A percentile compares a stretch with the other conserved stretches of the same genome.
Evolutionary conservation across 805 yeast species (phyloP).

Genomic region (Hermanozyma aechmeae): DNA sequence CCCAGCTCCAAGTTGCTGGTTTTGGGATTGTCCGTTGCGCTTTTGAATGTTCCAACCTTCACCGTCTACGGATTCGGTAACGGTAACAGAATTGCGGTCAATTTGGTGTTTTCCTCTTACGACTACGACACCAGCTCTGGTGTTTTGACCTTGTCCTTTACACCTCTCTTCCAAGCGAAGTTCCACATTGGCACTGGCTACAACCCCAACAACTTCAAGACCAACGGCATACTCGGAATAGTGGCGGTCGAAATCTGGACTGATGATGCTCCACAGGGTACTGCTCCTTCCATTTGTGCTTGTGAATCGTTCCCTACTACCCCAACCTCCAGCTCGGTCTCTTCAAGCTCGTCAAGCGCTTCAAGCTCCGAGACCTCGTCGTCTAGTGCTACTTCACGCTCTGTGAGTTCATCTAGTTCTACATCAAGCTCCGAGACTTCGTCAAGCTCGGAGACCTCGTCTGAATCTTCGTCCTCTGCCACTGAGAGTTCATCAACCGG

Average conservation of each 20-base stretch:
- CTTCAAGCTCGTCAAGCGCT: not conserved
- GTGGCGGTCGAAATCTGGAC: conserved; percentile 1
- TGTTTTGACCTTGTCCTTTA: conserved; percentile 2
- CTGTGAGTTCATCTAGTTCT: too few relatives aligned
- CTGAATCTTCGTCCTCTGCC: too few relatives aligned
- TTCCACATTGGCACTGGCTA: conserved; percentile 5
- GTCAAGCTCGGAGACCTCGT: too few relatives aligned
- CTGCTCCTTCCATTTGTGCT: not conserved
- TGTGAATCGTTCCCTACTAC: conserved; percentile 1
- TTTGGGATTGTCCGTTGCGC: conserved; percentile 1
- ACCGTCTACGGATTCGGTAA: conserved; percentile 2
- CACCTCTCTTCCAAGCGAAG: not conserved
- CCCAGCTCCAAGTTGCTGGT: not conserved
- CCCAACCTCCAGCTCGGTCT: not conserved
- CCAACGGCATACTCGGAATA: not conserved
- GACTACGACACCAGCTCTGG: not conserved
- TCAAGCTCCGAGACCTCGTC: conserved; percentile 1
- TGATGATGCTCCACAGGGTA: not conserved
- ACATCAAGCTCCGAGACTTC: too few relatives aligned
- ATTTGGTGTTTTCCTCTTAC: not conserved
- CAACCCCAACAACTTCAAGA: conserved; percentile 1
- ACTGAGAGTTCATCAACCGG: too few relatives aligned
- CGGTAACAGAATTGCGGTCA: conserved; percentile 1
- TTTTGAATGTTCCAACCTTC: not conserved
- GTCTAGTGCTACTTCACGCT: too few relatives aligned